Evolutionary conservation across 495 filamentous ascomycete genomes (phyloP), one percentile per base, ranked within the genome.

Genomic region (Talaromyces ruber): DNA sequence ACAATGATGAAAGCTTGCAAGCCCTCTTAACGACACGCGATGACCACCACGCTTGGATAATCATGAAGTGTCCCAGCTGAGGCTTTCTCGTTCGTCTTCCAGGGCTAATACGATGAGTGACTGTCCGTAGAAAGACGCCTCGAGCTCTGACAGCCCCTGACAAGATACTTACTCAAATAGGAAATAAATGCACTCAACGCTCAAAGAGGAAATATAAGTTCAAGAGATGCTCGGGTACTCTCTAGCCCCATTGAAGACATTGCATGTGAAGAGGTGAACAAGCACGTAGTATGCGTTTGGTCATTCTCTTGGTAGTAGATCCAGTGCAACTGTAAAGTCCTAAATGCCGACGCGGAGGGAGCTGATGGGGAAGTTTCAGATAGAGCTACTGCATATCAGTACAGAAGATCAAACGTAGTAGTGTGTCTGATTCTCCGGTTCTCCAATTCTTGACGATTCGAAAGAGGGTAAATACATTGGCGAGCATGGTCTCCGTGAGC

Each of bases 391-490:
- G 26, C 4, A 5, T 0, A 26, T n/a, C 26, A 26, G 5, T 54
- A 3, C 11, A 2, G 8, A 54, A 4, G 14, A 14, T 28, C 11
- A 26, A 0, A 6, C 14, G 24, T 14, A 14, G 3, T 6, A 6
- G 0, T 6, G 2, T 28, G 16, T 2, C 9, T 26, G 51, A 54
- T 30, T 73, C 64, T 66, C 43, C 62, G 51, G 28, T 30, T 73
- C 64, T 66, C 43, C 62, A 8, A 14, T 26, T 32, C 18, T 2
- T 47, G 64, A 67, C 69, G 79, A 80, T 62, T 72, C 65, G 65
- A 82, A 82, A 52, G 70, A 78, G 76, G 70, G 69, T 65, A 78
- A 76, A 75, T 63, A 79, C 54, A 64, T 55, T 64, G 47, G 24
- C 52, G 21, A 43, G 32, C 59, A 65, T 43, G 43, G 57, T 62